A percentile compares a stretch with the other conserved stretches of the same genome.
These are phyloP conservation scores for Dissophora ornata DNA, from an alignment of 192 early-diverging fungal genomes.

Conservation along the genomic window DNA sequence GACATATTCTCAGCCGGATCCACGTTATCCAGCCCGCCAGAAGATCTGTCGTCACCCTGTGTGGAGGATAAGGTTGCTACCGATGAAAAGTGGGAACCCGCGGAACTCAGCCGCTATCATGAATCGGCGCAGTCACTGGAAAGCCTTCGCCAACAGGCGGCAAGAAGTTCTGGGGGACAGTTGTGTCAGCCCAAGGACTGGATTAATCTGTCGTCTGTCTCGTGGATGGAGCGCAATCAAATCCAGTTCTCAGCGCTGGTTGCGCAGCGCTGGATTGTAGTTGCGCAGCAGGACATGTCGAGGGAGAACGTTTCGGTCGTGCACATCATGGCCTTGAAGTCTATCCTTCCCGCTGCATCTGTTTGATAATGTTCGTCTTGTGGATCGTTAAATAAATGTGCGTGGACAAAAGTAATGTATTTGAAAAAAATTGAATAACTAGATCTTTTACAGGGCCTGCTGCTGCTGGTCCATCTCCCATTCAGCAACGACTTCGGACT, in stretches of 20 bases:
- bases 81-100: neutral
- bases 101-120: neutral
- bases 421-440: too few species aligned
- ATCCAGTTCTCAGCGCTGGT: slow-evolving; percentile 14
- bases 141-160: neutral
- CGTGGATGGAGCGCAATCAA: slow-evolving; percentile 16
- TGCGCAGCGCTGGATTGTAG: slow-evolving; percentile 13
- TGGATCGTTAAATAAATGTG: too few species aligned
- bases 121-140: neutral
- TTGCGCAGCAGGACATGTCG: slow-evolving; percentile 13
- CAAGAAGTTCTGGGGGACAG: neutral
- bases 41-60: neutral
- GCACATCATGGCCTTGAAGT: slow-evolving; percentile 19
- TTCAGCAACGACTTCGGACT: slow-evolving; percentile 1
- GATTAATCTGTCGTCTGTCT: slow-evolving; percentile 29
- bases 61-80: neutral
- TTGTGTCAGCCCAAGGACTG: slow-evolving; percentile 6
- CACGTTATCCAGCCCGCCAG: slow-evolving; percentile 18
- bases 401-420: too few species aligned
- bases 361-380: too few species aligned
- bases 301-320: neutral
- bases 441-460: neutral
- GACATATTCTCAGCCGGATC: slow-evolving; percentile 12
- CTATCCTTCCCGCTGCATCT: slow-evolving; percentile 4
- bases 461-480: slow-evolving; percentile 10